A percentile compares a stretch with the other conserved stretches of the same genome.
Evolutionary conservation across 2,329 filamentous ascomycete species (phyloP).

Genomic region (Albifimbria verrucaria): DNA sequence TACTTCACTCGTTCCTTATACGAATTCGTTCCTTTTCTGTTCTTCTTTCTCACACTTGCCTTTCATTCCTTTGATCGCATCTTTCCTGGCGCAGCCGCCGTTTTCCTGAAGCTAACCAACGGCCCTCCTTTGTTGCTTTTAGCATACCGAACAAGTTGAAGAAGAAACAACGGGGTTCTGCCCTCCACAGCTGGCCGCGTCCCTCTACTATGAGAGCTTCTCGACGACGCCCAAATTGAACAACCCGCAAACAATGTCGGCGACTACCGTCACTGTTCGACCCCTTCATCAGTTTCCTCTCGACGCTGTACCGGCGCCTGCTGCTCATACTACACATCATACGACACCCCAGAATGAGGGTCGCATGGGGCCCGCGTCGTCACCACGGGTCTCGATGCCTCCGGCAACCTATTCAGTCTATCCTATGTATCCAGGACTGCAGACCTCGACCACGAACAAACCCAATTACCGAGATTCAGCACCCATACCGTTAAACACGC

Average conservation of each 20-base stretch:
- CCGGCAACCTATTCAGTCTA: slow-evolving; percentile 18
- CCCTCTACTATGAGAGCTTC: slow-evolving; percentile 5
- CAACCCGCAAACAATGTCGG: slow-evolving; percentile 15
- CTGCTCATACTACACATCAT: too few species aligned
- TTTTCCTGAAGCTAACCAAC: neutral
- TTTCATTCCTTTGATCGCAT: too few species aligned
- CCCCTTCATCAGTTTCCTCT: slow-evolving; percentile 17
- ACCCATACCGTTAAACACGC: slow-evolving; percentile 28
- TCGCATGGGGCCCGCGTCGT: neutral
- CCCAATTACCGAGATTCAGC: slow-evolving; percentile 15
- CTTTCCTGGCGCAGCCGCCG: too few species aligned
- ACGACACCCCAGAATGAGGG: slow-evolving; percentile 3
- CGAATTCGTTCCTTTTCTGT: slow-evolving; percentile 3
- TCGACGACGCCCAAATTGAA: slow-evolving; percentile 9
- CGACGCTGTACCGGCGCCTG: slow-evolving; percentile 13
- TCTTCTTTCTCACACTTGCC: slow-evolving; percentile 4
- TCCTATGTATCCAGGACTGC: slow-evolving; percentile 28
- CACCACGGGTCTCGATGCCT: slow-evolving; percentile 9
- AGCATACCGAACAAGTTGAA: slow-evolving; percentile 19
- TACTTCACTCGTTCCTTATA: too few species aligned
- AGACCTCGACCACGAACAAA: slow-evolving; percentile 20
- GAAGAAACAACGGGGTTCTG: slow-evolving; percentile 18
- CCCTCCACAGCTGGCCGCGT: slow-evolving; percentile 7
- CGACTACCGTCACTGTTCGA: slow-evolving; percentile 15
- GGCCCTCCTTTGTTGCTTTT: slow-evolving; percentile 10